A percentile compares a stretch with the other conserved stretches of the same genome.
Evolutionary conservation across 768 basidiomycete genomes (phyloP).

Genomic region (Boletellus ananas): DNA sequence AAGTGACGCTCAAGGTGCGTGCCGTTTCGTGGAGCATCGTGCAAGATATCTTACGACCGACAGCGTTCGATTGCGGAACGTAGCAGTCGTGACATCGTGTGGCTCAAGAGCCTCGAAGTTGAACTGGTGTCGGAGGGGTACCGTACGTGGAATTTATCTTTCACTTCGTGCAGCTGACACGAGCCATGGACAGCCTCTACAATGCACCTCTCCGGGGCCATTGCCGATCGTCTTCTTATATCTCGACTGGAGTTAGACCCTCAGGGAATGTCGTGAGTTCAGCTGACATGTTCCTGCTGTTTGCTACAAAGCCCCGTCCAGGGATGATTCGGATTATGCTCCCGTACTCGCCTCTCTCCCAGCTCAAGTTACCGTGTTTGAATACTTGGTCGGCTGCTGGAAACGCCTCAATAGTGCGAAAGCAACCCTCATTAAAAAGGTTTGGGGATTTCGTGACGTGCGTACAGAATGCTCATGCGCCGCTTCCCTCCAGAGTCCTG

Average conservation of each 20-base stretch:
- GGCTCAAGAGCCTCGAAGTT: constrained; percentile 71
- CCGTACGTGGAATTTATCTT: constrained; percentile 27
- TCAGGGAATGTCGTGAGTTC: constrained; percentile 59
- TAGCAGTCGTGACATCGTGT: constrained; percentile 67
- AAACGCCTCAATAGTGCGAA: constrained; percentile 68
- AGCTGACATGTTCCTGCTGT: constrained; percentile 3
- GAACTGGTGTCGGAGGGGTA: constrained; percentile 65
- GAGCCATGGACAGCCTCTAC: constrained; percentile 29
- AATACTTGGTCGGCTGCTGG: constrained; percentile 91
- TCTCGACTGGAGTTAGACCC: constrained; percentile 81
- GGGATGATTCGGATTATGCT: constrained; percentile 72
- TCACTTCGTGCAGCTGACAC: not conserved
- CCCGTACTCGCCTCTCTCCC: constrained; percentile 76
- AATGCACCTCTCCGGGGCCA: constrained; percentile 49
- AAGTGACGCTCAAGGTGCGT: constrained; percentile 77
- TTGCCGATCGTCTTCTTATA: constrained; percentile 78
- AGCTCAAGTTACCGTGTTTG: constrained; percentile 73
- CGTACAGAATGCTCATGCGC: constrained; percentile 34
- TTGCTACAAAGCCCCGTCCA: constrained; percentile 23
- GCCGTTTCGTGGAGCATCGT: not conserved
- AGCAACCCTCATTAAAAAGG: constrained; percentile 61
- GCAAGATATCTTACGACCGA: constrained; percentile 7
- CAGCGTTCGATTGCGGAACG: constrained; percentile 58
- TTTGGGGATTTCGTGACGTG: constrained; percentile 16
- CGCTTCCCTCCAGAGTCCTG: constrained; percentile 39